Evolutionary conservation across 257 asterid species (phyloP).

Genomic region (Solanum chilense): DNA sequence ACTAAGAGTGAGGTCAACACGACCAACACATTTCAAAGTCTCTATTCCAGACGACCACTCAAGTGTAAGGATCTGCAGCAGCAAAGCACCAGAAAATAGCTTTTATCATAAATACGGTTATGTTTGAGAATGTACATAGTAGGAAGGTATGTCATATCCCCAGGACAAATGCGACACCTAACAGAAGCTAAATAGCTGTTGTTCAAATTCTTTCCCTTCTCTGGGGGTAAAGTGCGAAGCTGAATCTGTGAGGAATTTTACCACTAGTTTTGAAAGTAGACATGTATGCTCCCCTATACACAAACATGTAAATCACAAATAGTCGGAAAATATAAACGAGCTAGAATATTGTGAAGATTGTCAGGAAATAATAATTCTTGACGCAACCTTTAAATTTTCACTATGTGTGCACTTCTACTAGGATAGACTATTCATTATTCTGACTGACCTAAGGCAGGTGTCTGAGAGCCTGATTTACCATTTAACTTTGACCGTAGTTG

Average conservation of each 20-base stretch:
- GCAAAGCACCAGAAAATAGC: neutral
- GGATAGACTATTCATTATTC: neutral
- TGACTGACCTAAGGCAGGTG: neutral
- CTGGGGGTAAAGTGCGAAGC: neutral
- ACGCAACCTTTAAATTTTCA: neutral
- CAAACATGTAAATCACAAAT: neutral
- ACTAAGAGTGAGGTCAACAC: conserved; percentile 58
- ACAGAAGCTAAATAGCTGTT: neutral
- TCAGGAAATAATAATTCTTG: neutral
- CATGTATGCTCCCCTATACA: neutral
- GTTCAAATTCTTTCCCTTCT: neutral
- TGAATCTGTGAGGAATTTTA: neutral
- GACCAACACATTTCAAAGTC: conserved; percentile 54
- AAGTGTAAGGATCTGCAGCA: conserved; percentile 55
- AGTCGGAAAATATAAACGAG: neutral
- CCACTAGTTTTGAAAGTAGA: neutral
- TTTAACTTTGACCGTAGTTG: neutral
- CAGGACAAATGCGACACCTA: neutral
- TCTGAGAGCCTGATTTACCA: neutral
- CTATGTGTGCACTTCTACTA: neutral
- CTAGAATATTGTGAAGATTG: neutral
- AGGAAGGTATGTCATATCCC: neutral
- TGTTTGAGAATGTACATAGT: neutral
- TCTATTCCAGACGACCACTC: conserved; percentile 79
- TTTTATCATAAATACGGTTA: neutral